These are phyloP conservation scores for Chytriomyces hyalinus DNA, from an alignment of 192 early-diverging fungal species.

Conservation along the genomic window DNA sequence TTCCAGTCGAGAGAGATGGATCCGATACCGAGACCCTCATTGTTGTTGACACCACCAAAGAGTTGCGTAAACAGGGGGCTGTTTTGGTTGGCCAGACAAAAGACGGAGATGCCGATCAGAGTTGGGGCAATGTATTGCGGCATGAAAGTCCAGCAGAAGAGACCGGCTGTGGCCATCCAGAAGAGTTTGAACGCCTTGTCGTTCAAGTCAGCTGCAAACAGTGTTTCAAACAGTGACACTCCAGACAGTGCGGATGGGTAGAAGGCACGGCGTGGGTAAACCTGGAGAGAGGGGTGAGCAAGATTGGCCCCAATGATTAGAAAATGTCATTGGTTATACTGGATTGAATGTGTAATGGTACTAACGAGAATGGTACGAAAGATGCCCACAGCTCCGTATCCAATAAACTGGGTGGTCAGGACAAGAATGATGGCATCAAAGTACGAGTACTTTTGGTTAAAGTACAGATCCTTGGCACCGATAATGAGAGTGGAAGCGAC, in stretches of 20 bases:
- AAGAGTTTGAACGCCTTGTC: conserved; percentile 56
- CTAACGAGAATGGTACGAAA: conserved; percentile 26
- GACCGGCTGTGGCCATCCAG: conserved; percentile 50
- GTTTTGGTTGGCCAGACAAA: background rate
- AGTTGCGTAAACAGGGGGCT: background rate
- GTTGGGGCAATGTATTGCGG: conserved; percentile 48
- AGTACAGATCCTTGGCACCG: conserved; percentile 23
- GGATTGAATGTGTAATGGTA: no score
- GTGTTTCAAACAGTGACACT: conserved; percentile 76
- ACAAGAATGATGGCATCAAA: conserved; percentile 63
- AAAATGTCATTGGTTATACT: no score
- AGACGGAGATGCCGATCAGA: conserved; percentile 7
- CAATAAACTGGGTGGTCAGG: conserved; percentile 41
- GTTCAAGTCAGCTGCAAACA: conserved; percentile 58
- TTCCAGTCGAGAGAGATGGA: conserved; percentile 31
- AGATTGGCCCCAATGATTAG: no score
- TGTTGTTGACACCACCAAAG: conserved; percentile 31
- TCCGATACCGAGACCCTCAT: conserved; percentile 12
- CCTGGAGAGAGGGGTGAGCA: no score
- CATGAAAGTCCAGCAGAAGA: conserved; percentile 60
- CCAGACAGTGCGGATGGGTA: conserved; percentile 78
- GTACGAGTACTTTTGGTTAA: conserved; percentile 17
- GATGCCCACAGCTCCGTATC: conserved; percentile 68
- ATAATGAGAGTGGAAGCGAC: conserved; percentile 21
- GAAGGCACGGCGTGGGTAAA: conserved; percentile 75